phyloP scores from a whole-genome alignment of 768 basidiomycete species.

The Pleurotus djamor region DNA sequence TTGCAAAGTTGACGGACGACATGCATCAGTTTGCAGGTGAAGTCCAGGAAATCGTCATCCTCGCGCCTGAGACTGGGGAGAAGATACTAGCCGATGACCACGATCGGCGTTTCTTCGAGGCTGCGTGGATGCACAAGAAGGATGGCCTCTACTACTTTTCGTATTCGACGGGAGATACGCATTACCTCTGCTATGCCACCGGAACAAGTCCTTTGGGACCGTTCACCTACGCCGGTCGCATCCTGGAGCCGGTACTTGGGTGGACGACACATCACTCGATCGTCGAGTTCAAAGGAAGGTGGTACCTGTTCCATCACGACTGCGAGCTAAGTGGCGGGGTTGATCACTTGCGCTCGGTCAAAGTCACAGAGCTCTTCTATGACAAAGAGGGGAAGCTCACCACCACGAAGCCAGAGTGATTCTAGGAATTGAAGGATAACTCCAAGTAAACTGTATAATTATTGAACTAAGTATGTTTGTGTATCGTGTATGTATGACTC shows the following conservation, averaged over 20 bases:
- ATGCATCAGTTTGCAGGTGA: constrained; percentile 16
- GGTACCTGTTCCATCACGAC: constrained; percentile 19
- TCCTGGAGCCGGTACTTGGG: constrained; percentile 18
- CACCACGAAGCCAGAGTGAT: background rate
- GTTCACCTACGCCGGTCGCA: constrained; percentile 17
- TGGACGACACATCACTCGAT: constrained; percentile 21
- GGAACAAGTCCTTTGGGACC: constrained; percentile 15
- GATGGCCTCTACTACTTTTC: constrained; percentile 17
- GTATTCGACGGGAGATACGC: constrained; percentile 20
- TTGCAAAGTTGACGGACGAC: constrained; percentile 16
- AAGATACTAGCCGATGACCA: constrained; percentile 16
- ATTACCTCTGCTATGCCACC: constrained; percentile 17
- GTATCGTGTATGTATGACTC: too few relatives aligned
- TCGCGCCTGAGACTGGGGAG: constrained; percentile 13
- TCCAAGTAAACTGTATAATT: too few relatives aligned
- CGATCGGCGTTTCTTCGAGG: constrained; percentile 20
- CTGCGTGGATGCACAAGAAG: constrained; percentile 20
- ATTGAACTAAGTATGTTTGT: too few relatives aligned
- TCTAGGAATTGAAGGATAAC: too few relatives aligned
- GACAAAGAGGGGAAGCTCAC: constrained; percentile 11
- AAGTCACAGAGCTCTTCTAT: constrained; percentile 16
- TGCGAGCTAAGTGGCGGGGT: constrained; percentile 15
- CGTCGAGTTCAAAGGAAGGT: constrained; percentile 15
- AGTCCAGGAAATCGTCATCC: constrained; percentile 13
- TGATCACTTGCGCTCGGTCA: constrained; percentile 17